These are phyloP conservation scores for Globomyces pollinis-pini DNA, from an alignment of 192 early-diverging fungal genomes.

Conservation along the genomic window DNA sequence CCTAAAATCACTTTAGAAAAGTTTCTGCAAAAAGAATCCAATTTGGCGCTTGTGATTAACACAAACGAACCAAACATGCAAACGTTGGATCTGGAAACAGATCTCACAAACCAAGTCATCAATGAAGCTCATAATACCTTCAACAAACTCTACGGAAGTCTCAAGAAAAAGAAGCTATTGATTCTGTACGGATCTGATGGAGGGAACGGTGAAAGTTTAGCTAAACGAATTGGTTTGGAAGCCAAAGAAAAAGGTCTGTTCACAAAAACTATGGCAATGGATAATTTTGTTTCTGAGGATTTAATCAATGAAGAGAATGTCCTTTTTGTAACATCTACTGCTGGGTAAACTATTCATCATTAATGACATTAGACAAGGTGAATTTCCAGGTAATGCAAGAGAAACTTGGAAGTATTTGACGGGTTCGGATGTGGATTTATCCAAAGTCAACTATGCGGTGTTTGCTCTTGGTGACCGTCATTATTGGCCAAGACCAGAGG, in stretches of 20 bases:
- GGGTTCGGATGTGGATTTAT: slow-evolving; percentile 51
- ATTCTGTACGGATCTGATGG: slow-evolving; percentile 88
- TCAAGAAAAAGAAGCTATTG: slow-evolving; percentile 72
- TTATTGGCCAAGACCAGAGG: slow-evolving; percentile 92
- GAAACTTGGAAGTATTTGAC: slow-evolving; percentile 81
- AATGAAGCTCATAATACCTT: slow-evolving; percentile 52
- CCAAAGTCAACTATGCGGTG: slow-evolving; percentile 65
- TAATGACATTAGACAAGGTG: too few relatives aligned
- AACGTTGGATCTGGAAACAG: slow-evolving; percentile 58
- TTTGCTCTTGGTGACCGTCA: slow-evolving; percentile 91
- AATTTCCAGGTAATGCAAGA: slow-evolving; percentile 84
- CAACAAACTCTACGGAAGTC: slow-evolving; percentile 55
- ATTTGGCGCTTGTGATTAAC: slow-evolving; percentile 65
- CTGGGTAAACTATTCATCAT: too few relatives aligned
- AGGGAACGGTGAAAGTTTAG: slow-evolving; percentile 76
- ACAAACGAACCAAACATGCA: slow-evolving; percentile 54
- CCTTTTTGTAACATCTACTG: slow-evolving; percentile 72
- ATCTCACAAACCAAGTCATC: slow-evolving; percentile 32
- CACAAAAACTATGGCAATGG: slow-evolving; percentile 70
- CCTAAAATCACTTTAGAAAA: slow-evolving; percentile 69
- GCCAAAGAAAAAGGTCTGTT: slow-evolving; percentile 80
- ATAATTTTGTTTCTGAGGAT: slow-evolving; percentile 74
- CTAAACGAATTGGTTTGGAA: slow-evolving; percentile 73
- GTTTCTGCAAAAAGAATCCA: slow-evolving; percentile 80
- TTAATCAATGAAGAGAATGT: slow-evolving; percentile 70